Evolutionary conservation across 768 basidiomycete genomes (phyloP), one percentile per base, ranked within the genome.

Genomic region (Clitopilus passeckerianus): DNA sequence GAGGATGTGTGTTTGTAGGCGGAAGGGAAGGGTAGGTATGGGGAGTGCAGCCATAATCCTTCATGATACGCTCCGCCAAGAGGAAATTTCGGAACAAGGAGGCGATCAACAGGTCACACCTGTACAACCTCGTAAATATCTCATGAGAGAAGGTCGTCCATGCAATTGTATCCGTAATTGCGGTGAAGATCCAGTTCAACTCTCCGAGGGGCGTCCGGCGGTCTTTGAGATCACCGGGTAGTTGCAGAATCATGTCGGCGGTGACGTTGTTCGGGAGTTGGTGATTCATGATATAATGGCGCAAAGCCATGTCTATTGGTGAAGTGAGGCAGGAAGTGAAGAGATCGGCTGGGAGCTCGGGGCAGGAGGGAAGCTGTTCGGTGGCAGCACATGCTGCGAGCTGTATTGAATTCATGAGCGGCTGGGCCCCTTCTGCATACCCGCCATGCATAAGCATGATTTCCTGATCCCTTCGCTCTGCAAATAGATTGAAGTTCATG

Each of bases 161-260:
- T 6, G 97, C 97, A 62, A 99, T 98, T 8, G 97, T 98, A 74
- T 99, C 97, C 15, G 97, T 98, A 58, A 99, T 92, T 34, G 96
- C 94, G 0, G 95, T 98, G 75, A 98, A 98, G 63, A 98, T 98
- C 97, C 97, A 99, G 70, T 96, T 97, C n/a, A 99, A 83, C 74
- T 99, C 97, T 55, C 97, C 97, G 0, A 99, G 78, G 1, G 97
- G 95, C 0, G 97, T 98, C 23, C 95, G 85, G 18, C 97, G 84
- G 68, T 99, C 97, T 73, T 96, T 97, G 60, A 98, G 83, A 69
- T 98, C 95, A 8, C 97, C 97, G 0, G 97, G 97, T 12, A 99
- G 84, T 70, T 95, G 91, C 81, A 91, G 86, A 34, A 95, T 89
- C 90, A 94, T 91, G 67, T 98, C 94, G 27, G 89, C 80, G 8